These are phyloP conservation scores for Pseudomicrostroma phylloplanum DNA, from an alignment of 1,284 basidiomycete species.

Conservation along the genomic window DNA sequence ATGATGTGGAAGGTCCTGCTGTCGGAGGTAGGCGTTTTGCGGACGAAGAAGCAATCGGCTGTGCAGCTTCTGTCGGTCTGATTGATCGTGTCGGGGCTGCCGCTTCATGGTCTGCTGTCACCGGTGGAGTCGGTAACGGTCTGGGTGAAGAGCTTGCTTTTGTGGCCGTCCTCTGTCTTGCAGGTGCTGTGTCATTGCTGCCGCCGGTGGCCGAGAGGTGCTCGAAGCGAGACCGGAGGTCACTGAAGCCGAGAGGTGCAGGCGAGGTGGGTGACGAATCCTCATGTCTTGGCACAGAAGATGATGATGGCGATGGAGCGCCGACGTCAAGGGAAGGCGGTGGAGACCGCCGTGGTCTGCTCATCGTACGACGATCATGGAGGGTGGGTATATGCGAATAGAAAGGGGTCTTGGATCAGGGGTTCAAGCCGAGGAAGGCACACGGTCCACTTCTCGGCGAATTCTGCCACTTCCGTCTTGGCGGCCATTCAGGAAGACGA, in stretches of 20 bases:
- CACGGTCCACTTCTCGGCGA: no score
- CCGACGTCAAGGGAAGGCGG: not conserved
- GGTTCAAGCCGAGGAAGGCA: not conserved
- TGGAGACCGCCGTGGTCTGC: not conserved
- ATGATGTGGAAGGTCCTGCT: not conserved
- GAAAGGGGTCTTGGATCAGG: not conserved
- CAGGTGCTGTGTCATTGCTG: no score
- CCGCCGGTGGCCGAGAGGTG: not conserved
- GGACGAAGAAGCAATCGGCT: not conserved
- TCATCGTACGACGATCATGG: not conserved
- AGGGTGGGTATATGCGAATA: not conserved
- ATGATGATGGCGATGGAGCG: not conserved
- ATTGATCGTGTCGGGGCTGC: no score
- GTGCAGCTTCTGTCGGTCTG: no score
- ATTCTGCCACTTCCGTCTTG: no score
- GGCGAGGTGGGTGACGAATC: not conserved
- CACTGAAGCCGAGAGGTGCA: not conserved
- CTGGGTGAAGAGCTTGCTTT: no score
- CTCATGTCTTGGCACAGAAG: not conserved
- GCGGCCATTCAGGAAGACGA: no score
- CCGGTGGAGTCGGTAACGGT: no score
- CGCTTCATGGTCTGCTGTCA: no score
- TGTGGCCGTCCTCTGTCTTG: no score
- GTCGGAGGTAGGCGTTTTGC: not conserved
- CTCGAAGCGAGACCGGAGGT: constrained; percentile 6